A percentile compares a stretch with the other conserved stretches of the same genome.
phyloP scores from a whole-genome alignment of 371 early-diverging fungal species.

The Lichtheimia hyalospora region DNA sequence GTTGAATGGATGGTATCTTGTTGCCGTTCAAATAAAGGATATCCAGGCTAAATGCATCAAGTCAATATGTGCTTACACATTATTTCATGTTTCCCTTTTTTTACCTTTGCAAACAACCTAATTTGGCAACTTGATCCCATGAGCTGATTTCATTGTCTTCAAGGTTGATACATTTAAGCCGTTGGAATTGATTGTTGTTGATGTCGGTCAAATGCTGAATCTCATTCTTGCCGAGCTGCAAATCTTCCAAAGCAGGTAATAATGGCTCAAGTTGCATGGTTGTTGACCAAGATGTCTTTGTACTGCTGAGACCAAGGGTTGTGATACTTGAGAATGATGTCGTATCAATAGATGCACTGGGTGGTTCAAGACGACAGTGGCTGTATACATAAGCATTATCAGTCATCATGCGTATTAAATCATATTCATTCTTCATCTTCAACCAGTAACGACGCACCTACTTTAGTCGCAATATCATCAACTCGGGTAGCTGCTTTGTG shows the following conservation, averaged over 20 bases:
- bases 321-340: constrained; percentile 21
- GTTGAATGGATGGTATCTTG: constrained; percentile 20
- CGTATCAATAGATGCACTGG: constrained; percentile 16
- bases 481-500: constrained; percentile 50
- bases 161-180: constrained; percentile 61
- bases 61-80: not conserved
- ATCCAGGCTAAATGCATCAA: constrained; percentile 27
- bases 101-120: constrained; percentile 54
- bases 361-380: constrained; percentile 30
- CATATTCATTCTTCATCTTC: too few relatives aligned
- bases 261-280: constrained; percentile 46
- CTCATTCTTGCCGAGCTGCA: constrained; percentile 67
- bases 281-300: constrained; percentile 23
- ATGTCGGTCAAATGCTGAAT: constrained; percentile 27
- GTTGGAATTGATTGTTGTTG: constrained; percentile 38
- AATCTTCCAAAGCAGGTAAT: constrained; percentile 58
- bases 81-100: not conserved
- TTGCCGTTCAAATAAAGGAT: constrained; percentile 53
- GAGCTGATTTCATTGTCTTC: constrained; percentile 62
- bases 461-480: constrained; percentile 68
- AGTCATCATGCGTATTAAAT: too few relatives aligned
- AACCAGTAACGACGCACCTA: constrained; percentile 17
- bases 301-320: constrained; percentile 22
- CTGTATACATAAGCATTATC: not conserved
- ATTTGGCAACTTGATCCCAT: constrained; percentile 56